These are phyloP conservation scores for Cryptococcus jaspeensis DNA, from an alignment of 1,284 basidiomycete species.

Conservation along the genomic window DNA sequence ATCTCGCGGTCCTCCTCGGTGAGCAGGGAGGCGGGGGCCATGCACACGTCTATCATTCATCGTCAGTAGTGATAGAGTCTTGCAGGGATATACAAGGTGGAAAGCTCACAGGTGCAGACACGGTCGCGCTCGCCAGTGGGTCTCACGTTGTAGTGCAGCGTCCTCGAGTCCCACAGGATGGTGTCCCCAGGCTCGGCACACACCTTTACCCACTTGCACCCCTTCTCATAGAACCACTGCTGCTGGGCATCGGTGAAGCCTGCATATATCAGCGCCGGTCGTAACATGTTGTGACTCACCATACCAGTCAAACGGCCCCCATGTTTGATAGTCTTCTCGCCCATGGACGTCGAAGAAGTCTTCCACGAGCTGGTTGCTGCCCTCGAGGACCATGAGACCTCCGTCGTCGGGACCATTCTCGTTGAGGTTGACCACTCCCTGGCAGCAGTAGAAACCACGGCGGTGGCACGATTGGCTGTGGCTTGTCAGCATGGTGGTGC, in stretches of 20 bases:
- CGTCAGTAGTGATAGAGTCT: neutral
- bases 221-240: slow-evolving; percentile 35
- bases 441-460: slow-evolving; percentile 46
- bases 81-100: neutral
- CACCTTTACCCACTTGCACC: slow-evolving; percentile 35
- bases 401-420: slow-evolving; percentile 48
- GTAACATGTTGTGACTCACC: slow-evolving; percentile 6
- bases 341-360: slow-evolving; percentile 39
- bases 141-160: slow-evolving; percentile 22
- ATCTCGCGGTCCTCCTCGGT: slow-evolving; percentile 19
- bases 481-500: neutral
- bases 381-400: slow-evolving; percentile 48
- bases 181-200: slow-evolving; percentile 29
- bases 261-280: neutral
- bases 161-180: slow-evolving; percentile 33
- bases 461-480: slow-evolving; percentile 39
- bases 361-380: slow-evolving; percentile 11
- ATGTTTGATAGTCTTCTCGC: slow-evolving; percentile 33
- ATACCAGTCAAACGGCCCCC: slow-evolving; percentile 26
- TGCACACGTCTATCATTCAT: slow-evolving; percentile 16
- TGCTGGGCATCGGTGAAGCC: slow-evolving; percentile 31
- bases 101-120: slow-evolving; percentile 19
- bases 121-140: slow-evolving; percentile 20
- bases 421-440: slow-evolving; percentile 49
- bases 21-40: slow-evolving; percentile 22